A percentile compares a stretch with the other conserved stretches of the same genome.
These are phyloP conservation scores for Umbilicus rupestris DNA, from an alignment of 164 flowering plant species.

Conservation along the genomic window DNA sequence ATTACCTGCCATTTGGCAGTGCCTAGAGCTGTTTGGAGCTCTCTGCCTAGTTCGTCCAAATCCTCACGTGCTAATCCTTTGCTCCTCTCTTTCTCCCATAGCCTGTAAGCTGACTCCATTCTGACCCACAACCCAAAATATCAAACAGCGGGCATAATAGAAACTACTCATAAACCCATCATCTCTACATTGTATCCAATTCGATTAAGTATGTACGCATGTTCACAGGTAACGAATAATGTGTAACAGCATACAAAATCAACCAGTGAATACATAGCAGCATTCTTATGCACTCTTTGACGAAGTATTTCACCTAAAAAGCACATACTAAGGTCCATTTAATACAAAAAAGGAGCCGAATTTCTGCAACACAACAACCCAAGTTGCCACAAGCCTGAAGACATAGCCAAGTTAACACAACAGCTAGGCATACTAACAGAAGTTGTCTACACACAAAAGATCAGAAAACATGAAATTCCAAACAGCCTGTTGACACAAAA, in stretches of 20 bases:
- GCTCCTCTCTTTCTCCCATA: slow-evolving; percentile 53
- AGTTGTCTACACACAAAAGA: too few relatives aligned
- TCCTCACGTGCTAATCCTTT: slow-evolving; percentile 29
- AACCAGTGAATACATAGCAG: background rate
- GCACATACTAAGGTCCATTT: background rate
- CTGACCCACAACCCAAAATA: slow-evolving; percentile 23
- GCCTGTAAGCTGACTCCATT: slow-evolving; percentile 77
- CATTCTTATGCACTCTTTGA: too few relatives aligned
- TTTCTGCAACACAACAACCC: background rate
- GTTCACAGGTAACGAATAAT: too few relatives aligned
- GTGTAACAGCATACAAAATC: background rate
- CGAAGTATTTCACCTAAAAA: background rate
- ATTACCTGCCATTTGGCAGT: slow-evolving; percentile 95
- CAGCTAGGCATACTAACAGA: too few relatives aligned
- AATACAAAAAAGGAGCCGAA: background rate
- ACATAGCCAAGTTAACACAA: too few relatives aligned
- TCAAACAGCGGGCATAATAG: background rate
- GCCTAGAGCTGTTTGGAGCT: slow-evolving; percentile 72
- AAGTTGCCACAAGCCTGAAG: too few relatives aligned
- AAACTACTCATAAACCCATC: background rate
- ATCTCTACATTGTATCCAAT: background rate
- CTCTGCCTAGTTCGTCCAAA: slow-evolving; percentile 44
- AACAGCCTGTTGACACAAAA: too few relatives aligned
- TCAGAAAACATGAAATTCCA: too few relatives aligned
- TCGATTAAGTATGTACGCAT: background rate